Conservation (phyloP, 345 rosid species). For the Pistacia integerrima region DNA sequence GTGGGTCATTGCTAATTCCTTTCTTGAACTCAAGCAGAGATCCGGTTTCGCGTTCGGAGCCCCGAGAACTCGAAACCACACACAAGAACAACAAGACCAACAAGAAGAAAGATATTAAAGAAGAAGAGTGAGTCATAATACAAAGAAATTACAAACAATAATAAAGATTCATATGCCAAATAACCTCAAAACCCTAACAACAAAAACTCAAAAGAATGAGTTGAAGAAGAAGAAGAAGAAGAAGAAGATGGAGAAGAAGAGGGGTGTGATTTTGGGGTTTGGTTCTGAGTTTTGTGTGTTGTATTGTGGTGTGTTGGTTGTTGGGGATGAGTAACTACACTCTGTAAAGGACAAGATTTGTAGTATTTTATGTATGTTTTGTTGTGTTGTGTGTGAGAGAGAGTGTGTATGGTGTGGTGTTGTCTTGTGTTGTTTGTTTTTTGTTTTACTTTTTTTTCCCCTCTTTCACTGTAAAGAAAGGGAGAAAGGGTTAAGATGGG, state of each 20-base stretch:
- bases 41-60: constrained; percentile 53
- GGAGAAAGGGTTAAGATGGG: too few species aligned
- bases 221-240: constrained; percentile 4
- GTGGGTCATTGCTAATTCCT: constrained; percentile 65
- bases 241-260: constrained; percentile 11
- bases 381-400: not conserved
- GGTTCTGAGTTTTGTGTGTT: not conserved
- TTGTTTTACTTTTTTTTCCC: too few species aligned
- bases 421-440: not conserved
- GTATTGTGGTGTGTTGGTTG: constrained; percentile 31
- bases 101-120: constrained; percentile 26
- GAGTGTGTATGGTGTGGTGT: not conserved
- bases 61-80: not conserved
- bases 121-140: constrained; percentile 37
- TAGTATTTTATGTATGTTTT: not conserved
- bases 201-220: constrained; percentile 17
- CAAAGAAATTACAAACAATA: not conserved
- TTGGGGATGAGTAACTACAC: constrained; percentile 45
- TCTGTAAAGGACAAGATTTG: constrained; percentile 41
- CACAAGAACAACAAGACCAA: constrained; percentile 20
- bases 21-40: constrained; percentile 84
- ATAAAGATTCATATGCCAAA: constrained; percentile 33
- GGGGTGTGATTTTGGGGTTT: not conserved
- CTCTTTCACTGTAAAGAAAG: too few species aligned
- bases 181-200: not conserved